Conservation (phyloP, 768 basidiomycete species). For the Mycena rosella region DNA sequence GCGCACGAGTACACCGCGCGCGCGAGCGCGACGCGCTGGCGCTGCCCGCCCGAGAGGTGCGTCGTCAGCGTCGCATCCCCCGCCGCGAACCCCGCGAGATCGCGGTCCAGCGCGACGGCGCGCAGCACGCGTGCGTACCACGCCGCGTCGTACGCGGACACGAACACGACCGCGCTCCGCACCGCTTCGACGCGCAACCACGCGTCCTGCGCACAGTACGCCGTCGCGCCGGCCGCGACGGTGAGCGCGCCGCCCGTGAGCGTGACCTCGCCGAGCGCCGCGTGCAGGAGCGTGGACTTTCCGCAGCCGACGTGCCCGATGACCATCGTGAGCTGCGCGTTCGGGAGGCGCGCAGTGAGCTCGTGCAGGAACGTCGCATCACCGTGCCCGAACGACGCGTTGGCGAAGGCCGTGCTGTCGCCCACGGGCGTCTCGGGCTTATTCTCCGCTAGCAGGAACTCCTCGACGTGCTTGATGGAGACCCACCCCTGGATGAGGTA, state of each 20-base stretch:
- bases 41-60: constrained; percentile 8
- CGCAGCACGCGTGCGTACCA: constrained; percentile 17
- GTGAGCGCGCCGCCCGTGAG: not conserved
- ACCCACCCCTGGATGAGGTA: constrained; percentile 19
- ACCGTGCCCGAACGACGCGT: constrained; percentile 22
- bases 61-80: constrained; percentile 14
- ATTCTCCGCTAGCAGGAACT: constrained; percentile 12
- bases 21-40: constrained; percentile 15
- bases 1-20: constrained; percentile 18
- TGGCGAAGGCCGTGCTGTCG: not conserved
- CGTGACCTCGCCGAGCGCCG: constrained; percentile 15
- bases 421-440: not conserved
- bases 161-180: constrained; percentile 10
- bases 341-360: constrained; percentile 5
- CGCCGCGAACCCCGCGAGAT: not conserved
- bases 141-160: not conserved
- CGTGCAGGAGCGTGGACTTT: constrained; percentile 21
- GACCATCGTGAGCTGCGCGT: constrained; percentile 5
- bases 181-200: constrained; percentile 13
- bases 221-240: not conserved
- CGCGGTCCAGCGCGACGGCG: constrained; percentile 21
- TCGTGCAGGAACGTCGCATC: constrained; percentile 18
- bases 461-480: constrained; percentile 21
- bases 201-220: constrained; percentile 20
- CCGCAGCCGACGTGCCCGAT: constrained; percentile 20